phyloP scores from a whole-genome alignment of 345 rosid species.

The Gossypium herbaceum region DNA sequence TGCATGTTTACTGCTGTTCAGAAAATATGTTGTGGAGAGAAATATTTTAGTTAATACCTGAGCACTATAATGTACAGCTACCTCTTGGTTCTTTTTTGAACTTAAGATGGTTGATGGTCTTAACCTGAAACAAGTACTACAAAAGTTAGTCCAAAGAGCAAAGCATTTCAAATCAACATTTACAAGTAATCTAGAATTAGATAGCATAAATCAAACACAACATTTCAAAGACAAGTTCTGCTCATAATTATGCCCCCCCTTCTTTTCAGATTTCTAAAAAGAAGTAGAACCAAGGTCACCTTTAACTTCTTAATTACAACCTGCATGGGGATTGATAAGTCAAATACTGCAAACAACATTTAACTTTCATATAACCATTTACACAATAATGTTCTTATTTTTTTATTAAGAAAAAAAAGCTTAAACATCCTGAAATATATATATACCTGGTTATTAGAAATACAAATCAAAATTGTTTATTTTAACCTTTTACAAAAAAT shows the following conservation, averaged over 20 bases:
- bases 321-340: not conserved
- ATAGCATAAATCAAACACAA: slow-evolving; percentile 9
- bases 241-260: not conserved
- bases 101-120: slow-evolving; percentile 46
- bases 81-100: slow-evolving; percentile 60
- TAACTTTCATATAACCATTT: not conserved
- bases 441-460: not conserved
- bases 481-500: not conserved
- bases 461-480: not conserved
- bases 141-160: slow-evolving; percentile 1
- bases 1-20: not conserved
- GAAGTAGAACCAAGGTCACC: not conserved
- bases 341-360: not conserved
- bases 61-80: slow-evolving; percentile 29
- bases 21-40: not conserved
- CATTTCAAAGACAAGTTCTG: not conserved
- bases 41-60: slow-evolving; percentile 45
- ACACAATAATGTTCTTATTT: not conserved
- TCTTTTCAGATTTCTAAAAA: not conserved
- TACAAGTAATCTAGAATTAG: slow-evolving; percentile 13
- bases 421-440: not conserved
- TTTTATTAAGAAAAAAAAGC: not conserved
- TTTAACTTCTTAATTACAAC: not conserved
- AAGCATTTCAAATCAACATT: slow-evolving; percentile 7
- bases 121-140: slow-evolving; percentile 43